Evolutionary conservation across 495 filamentous ascomycete genomes (phyloP), one percentile per base, ranked within the genome.

Genomic region (Hypoxylon fuscum): DNA sequence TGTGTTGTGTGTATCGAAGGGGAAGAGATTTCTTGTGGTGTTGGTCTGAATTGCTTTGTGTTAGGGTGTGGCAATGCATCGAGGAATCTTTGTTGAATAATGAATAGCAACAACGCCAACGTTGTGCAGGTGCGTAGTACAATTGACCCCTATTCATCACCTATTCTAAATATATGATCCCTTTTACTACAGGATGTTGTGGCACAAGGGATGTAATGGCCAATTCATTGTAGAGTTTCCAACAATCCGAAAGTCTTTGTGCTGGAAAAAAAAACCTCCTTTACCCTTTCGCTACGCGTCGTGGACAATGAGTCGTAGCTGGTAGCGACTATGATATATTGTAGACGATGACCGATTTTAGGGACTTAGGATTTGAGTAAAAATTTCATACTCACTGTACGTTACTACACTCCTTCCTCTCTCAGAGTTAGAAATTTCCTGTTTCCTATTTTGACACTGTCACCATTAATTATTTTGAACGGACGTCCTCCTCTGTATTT

Each of bases 221-320:
- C 34, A 52, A 56, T 43, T 57, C 38, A 25, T 41, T 32, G 22
- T 34, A 51, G 10, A 4, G 3, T 38, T 38, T 12, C 1, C 11
- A 10, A 63, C 42, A 44, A 31, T 51, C 14, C 29, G 10, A 20
- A 37, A 51, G 32, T 46, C 56, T 60, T 60, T 60, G 56, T 60
- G 9, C 11, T 11, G 18, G 15, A 12, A n/a, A 54, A 42, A 12
- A n/a, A 54, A 42, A 32, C n/a, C 37, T 40, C 15, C 11, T 23
- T 25, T 20, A 9, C 8, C 25, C n/a, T 25, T 63, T 42, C 37
- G 22, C 20, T 23, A 11, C 9, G 40, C 12, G 23, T 15, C 32
- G 42, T 31, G 48, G 35, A 57, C 25, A 53, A 58, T 53, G 17
- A 35, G 35, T 47, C 48, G 23, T 17, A 20, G 14, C 37, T 21